Conservation (phyloP, 352 stramenopile species). For the Pythium guiyangense region DNA sequence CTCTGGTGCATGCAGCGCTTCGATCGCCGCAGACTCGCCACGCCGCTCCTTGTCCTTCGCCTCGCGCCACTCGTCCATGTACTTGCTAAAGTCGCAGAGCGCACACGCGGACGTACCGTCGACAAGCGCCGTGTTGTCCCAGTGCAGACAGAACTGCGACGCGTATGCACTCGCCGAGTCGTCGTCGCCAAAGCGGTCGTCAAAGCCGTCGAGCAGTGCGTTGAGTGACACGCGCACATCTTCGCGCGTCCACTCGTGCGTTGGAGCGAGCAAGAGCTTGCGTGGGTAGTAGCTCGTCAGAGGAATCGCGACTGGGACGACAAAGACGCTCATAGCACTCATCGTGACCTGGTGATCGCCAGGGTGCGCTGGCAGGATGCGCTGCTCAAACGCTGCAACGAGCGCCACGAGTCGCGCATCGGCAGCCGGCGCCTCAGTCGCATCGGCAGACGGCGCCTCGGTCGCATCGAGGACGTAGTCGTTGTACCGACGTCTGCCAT, state of each 20-base stretch:
- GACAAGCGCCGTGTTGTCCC: not conserved
- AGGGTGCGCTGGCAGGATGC: not conserved
- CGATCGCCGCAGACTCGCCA: not conserved
- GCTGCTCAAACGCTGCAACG: not conserved
- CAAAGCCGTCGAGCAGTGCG: not conserved
- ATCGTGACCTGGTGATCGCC: not conserved
- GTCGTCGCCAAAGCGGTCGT: not conserved
- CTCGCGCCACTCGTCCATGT: not conserved
- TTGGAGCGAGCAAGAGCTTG: not conserved
- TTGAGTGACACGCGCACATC: constrained; percentile 4
- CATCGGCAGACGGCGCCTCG: too few relatives aligned
- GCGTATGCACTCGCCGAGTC: not conserved
- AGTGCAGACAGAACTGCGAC: constrained; percentile 1
- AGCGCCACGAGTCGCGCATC: not conserved
- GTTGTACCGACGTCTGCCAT: not conserved
- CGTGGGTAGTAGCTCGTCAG: not conserved
- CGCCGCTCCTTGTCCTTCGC: not conserved
- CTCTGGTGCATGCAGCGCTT: not conserved
- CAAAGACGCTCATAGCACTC: not conserved
- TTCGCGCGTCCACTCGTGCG: constrained; percentile 1
- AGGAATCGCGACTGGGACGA: not conserved
- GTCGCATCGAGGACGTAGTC: not conserved
- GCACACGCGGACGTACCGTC: not conserved
- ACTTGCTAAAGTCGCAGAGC: not conserved
- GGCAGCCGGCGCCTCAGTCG: too few relatives aligned